A percentile compares a stretch with the other conserved stretches of the same genome.
These are phyloP conservation scores for Ciborinia camelliae DNA, from an alignment of 2,329 filamentous ascomycete genomes.

Conservation along the genomic window DNA sequence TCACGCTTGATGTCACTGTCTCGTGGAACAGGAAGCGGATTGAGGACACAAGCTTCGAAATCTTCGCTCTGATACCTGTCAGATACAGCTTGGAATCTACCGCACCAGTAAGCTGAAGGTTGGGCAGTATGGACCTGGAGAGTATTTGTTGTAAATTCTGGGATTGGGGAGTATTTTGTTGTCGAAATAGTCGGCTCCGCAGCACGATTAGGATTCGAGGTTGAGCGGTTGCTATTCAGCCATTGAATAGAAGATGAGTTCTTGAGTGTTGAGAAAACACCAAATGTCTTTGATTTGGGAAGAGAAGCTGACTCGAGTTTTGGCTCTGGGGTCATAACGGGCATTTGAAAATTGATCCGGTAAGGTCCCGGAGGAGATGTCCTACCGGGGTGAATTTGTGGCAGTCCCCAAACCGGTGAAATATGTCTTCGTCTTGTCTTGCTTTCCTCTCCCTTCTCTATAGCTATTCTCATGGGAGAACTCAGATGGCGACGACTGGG, in stretches of 20 bases:
- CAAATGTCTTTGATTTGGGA: slow-evolving; percentile 47
- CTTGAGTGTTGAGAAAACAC: slow-evolving; percentile 45
- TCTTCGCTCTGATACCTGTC: slow-evolving; percentile 51
- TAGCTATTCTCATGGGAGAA: slow-evolving; percentile 20
- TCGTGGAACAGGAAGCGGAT: slow-evolving; percentile 13
- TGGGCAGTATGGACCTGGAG: slow-evolving; percentile 43
- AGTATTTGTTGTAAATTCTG: slow-evolving; percentile 25
- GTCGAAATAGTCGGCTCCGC: slow-evolving; percentile 20
- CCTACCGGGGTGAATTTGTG: slow-evolving; percentile 19
- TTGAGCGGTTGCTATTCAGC: slow-evolving; percentile 19
- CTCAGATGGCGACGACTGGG: slow-evolving; percentile 22
- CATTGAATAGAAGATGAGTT: slow-evolving; percentile 42
- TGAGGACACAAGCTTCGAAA: slow-evolving; percentile 29
- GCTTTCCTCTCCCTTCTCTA: slow-evolving; percentile 26
- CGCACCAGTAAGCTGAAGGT: slow-evolving; percentile 56
- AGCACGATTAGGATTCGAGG: slow-evolving; percentile 14
- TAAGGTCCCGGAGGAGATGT: slow-evolving; percentile 18
- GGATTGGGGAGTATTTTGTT: slow-evolving; percentile 12
- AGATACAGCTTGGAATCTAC: slow-evolving; percentile 55
- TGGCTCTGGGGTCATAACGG: slow-evolving; percentile 24
- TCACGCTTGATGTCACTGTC: slow-evolving; percentile 7
- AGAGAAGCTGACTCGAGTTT: slow-evolving; percentile 11
- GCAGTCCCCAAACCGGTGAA: slow-evolving; percentile 10
- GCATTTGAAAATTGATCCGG: slow-evolving; percentile 1
- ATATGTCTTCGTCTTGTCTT: not conserved